phyloP scores from a whole-genome alignment of 2,329 filamentous ascomycete species.

The Mycocentrospora acerina region DNA sequence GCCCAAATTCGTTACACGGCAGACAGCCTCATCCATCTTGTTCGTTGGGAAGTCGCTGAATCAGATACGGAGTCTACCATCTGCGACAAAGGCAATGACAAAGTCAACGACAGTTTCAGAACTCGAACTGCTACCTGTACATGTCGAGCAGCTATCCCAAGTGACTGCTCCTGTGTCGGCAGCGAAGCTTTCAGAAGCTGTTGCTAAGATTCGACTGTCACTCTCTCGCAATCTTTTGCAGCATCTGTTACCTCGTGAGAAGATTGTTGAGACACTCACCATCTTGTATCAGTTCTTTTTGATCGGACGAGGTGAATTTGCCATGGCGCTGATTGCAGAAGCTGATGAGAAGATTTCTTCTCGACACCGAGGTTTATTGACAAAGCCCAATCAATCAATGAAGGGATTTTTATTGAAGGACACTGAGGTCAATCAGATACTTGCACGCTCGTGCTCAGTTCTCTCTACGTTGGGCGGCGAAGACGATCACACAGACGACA shows the following conservation, averaged over 20 bases:
- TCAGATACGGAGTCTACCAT: conserved; percentile 62
- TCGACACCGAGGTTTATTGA: conserved; percentile 60
- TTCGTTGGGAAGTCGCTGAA: conserved; percentile 90
- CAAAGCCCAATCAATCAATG: conserved; percentile 52
- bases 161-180: conserved; percentile 74
- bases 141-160: conserved; percentile 68
- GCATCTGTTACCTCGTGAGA: conserved; percentile 73
- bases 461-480: conserved; percentile 76
- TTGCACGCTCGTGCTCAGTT: conserved; percentile 76
- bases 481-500: conserved; percentile 72
- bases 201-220: conserved; percentile 75
- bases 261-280: conserved; percentile 74
- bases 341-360: conserved; percentile 78
- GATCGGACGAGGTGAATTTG: conserved; percentile 86
- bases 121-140: conserved; percentile 64
- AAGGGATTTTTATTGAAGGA: conserved; percentile 75
- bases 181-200: conserved; percentile 67
- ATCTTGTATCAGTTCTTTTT: conserved; percentile 86
- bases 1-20: conserved; percentile 74
- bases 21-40: conserved; percentile 78
- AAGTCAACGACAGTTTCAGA: conserved; percentile 44
- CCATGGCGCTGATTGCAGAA: conserved; percentile 80
- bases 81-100: conserved; percentile 31
- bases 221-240: conserved; percentile 83
- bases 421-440: conserved; percentile 75